A percentile compares a stretch with the other conserved stretches of the same genome.
These are phyloP conservation scores for Tinospora cordifolia DNA, from an alignment of 164 flowering plant species.

Conservation along the genomic window DNA sequence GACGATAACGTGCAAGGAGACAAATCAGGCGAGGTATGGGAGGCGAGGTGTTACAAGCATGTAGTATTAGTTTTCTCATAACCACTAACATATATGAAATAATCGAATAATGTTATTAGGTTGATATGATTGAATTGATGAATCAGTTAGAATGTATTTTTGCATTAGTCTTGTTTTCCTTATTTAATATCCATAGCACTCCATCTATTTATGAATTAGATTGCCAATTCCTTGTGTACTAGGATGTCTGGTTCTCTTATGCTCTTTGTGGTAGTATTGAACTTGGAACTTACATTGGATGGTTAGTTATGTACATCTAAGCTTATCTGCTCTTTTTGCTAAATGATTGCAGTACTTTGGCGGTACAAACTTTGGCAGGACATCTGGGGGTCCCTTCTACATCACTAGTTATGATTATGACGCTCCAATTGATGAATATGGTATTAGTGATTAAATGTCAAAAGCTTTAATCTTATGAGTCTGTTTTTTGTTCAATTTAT, in stretches of 20 bases:
- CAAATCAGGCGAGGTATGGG: too few relatives aligned
- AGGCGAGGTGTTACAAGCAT: too few relatives aligned
- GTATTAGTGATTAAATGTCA: constrained; percentile 25
- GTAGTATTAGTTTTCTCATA: too few relatives aligned
- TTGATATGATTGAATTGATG: not conserved
- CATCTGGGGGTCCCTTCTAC: constrained; percentile 85
- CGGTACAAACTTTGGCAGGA: constrained; percentile 90
- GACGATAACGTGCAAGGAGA: too few relatives aligned
- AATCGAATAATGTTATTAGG: not conserved
- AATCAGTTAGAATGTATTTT: not conserved
- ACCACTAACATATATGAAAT: not conserved
- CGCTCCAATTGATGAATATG: constrained; percentile 97
- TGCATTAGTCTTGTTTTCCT: not conserved
- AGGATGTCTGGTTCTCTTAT: not conserved
- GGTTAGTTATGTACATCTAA: not conserved
- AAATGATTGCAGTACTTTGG: constrained; percentile 69
- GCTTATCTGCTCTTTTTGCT: not conserved
- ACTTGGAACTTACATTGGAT: not conserved
- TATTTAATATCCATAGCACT: not conserved
- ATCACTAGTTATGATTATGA: constrained; percentile 93
- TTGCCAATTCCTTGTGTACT: not conserved
- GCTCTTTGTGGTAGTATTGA: not conserved
- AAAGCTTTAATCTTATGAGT: not conserved
- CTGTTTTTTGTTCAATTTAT: not conserved
- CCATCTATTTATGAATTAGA: too few relatives aligned